Evolutionary conservation across 148 eudicot species (phyloP), one percentile per base, ranked within the genome.

Genomic region (Cornus florida): DNA sequence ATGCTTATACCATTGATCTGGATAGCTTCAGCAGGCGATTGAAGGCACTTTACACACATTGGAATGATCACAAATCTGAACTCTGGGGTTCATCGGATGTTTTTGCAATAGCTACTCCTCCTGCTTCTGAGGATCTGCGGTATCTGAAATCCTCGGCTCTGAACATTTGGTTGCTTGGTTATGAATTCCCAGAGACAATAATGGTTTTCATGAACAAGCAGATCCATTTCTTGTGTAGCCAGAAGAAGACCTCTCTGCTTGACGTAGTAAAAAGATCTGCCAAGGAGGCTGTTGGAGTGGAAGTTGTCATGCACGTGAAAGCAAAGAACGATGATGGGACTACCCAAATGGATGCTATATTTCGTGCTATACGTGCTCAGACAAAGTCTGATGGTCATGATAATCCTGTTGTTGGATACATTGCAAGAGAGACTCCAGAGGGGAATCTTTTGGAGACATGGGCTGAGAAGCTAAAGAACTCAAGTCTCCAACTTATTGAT

Each of bases 181-280:
- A 93, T 41, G 99, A 93, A 73, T 95, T 95, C 75, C 97, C 97
- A 0, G 99, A 95, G 41, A 95, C 97, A 0, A 87, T 95, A 17
- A 93, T 95, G 93, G 86, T 95, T 1, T 95, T 95, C 74, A 79
- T 86, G 65, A 79, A 71, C 72, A 93, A 88, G 80, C 90, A 93
- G 73, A 93, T 95, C 68, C 97, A 95, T 88, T 95, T 95, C 71
- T 82, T 95, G 50, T 92, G 97, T 75, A 92, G 93, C 76, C 91
- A 81, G 81, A 95, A 92, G 83, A 95, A 93, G 75, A 93, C 88
- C 14, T 80, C 92, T 17, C 79, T 95, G 79, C 89, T 95, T 7
- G 88, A 86, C 12, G 89, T 67, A 57, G 89, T 95, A 13, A 90
- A 85, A 79, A 78, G 64, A 17, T 24, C 93, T 71, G 93, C 99